Base-by-base conservation (phyloP, 495 filamentous ascomycete species). In the Endocarpon pusillum region DNA sequence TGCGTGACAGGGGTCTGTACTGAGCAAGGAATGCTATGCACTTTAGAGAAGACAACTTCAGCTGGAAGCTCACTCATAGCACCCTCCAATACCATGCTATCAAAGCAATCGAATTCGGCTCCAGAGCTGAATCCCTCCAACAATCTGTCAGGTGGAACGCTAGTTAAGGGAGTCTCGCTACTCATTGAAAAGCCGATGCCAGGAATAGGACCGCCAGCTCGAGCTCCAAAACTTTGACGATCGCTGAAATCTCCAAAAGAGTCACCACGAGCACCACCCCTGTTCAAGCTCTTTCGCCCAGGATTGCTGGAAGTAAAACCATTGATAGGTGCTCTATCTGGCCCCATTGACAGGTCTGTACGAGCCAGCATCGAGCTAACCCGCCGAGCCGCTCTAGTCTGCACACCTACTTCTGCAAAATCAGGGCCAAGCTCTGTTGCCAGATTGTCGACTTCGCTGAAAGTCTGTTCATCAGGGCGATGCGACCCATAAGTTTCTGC, bases 291-390 rank as follows among this genome's bases (percentile, higher is more conserved):
- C 14, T 59, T 66, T 52, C 57, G 57, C 36, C 19, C 54, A 42
- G 64, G 39, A 43, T 67, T 38, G 55, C 65, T 21, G 47, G 64
- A 59, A 36, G 61, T 61, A 27, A 78, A 69, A 33, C 86, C 82
- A 9, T 70, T 66, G 45, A 87, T 89, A 14, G 72, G 67, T 3
- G 75, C 61, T 34, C 79, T 67, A 36, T 86, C 81, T 31, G 83
- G 78, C 15, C 69, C 71, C 17, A 61, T 75, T 0, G 82, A 87
- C 9, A 94, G 58, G 47, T 96, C 87, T 15, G 85, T 78, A 42
- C 87, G 67, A n/a, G 89, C 81, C 34, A 96, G 67, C 39, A 96
- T 61, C 22, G 89, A 94, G 52, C 89, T 96, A 15, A 96, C 83
- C 19, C 89, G 68, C 20, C 89, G 67, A 9, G 83, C 89, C 26